Evolutionary conservation across 495 filamentous ascomycete genomes (phyloP).

Genomic region (Glarea lozoyensis): DNA sequence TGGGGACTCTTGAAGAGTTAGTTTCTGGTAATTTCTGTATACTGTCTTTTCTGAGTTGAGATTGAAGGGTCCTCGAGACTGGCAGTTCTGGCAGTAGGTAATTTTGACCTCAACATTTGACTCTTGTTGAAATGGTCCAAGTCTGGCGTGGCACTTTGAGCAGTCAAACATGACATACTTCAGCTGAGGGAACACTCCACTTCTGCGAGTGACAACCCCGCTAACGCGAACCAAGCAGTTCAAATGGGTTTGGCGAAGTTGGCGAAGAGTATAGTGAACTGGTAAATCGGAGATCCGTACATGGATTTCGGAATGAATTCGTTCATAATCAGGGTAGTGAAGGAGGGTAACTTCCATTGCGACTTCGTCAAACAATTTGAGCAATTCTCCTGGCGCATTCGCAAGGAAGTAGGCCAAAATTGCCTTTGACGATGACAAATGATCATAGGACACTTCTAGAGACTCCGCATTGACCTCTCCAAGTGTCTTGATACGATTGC

Average conservation of each 20-base stretch:
- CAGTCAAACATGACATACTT: conserved; percentile 98
- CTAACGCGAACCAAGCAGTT: conserved; percentile 93
- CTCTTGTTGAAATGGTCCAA: conserved; percentile 97
- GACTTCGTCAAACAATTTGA: conserved; percentile 95
- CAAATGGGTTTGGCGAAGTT: conserved; percentile 91
- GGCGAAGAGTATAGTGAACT: conserved; percentile 91
- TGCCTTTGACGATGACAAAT: conserved; percentile 83
- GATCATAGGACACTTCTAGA: conserved; percentile 91
- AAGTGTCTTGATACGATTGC: conserved; percentile 81
- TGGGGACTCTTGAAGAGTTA: conserved; percentile 95
- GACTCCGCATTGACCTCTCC: conserved; percentile 96
- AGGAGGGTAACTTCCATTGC: conserved; percentile 92
- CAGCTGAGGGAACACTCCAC: conserved; percentile 96
- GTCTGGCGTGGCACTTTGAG: conserved; percentile 79
- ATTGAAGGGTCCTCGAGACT: conserved; percentile 90
- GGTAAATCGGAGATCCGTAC: conserved; percentile 94
- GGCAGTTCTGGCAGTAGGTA: conserved; percentile 94
- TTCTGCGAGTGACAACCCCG: conserved; percentile 91
- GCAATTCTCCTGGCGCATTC: conserved; percentile 85
- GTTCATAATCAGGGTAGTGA: conserved; percentile 94
- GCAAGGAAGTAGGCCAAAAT: conserved; percentile 96
- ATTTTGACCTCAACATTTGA: conserved; percentile 93
- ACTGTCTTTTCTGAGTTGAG: conserved; percentile 97
- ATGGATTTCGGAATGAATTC: conserved; percentile 96
- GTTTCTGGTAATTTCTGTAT: conserved; percentile 98